Evolutionary conservation across 306 rosid genomes (phyloP), one percentile per base, ranked within the genome.

Genomic region (Luffa aegyptiaca): DNA sequence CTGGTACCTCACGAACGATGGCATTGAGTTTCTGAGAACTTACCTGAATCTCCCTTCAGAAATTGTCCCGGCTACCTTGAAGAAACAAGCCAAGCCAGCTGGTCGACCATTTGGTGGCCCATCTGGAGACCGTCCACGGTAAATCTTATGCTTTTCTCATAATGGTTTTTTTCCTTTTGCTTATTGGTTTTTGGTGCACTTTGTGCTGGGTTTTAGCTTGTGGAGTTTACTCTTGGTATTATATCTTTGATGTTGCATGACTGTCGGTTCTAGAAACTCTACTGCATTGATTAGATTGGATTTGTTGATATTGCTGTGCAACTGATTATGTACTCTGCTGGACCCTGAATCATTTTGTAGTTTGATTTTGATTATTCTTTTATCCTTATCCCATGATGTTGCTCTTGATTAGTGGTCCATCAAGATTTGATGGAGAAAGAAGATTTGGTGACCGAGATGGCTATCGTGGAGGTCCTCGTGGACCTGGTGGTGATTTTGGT

Each of bases 1-100:
- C 84, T 93, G 97, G 98, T 93, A 88, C 82, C 90, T 91, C 13
- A 93, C 97, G 2, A 95, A 95, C 33, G 96, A 91, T 53, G 98
- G 39, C 39, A 37, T 37, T 2, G 39, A 37, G 39, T 37, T 37
- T 37, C 4, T 37, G 39, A 37, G 39, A 4, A 37, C 4, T 37
- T 2, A 37, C 39, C 0, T 37, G 39, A 37, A 37, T 37, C 39
- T 37, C 39, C 39, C 39, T 37, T 37, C 4, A 37, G 39, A 37
- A 37, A 37, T 37, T 37, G 39, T 37, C 39, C 4, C 4, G 39
- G 39, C 39, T 37, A 37, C 39, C 39, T 37, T 37, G 39, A 37
- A 37, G 39, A 37, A 37, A 37, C 39, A 37, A 37, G 39, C 4
- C 39, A 37, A 37, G 39, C 39, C 39, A 37, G 39, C 39, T 37